Evolutionary conservation across 768 basidiomycete species (phyloP), one percentile per base, ranked within the genome.

Genomic region (Lentinula sp.): DNA sequence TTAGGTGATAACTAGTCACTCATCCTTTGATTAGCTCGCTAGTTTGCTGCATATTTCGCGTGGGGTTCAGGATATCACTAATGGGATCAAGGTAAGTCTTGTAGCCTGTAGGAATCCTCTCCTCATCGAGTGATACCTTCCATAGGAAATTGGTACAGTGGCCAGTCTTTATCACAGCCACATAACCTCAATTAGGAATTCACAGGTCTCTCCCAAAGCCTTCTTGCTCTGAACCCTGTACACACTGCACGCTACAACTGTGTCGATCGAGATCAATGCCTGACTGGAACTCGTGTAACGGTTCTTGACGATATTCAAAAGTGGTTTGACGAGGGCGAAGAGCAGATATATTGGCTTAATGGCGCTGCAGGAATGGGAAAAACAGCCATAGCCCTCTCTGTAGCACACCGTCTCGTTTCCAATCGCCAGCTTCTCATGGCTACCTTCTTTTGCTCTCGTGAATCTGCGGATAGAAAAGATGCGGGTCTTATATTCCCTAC

Each of bases 361-460:
- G 64, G 63, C 8, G 41, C 60, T 20, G 63, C 63, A 32, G 64
- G 64, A 6, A 64, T 42, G 20, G 64, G 64, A 16, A 65, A 65
- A 55, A 57, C 64, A 23, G 59, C 59, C 7, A 61, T 65, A n/a
- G 59, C 64, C 8, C 42, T 61, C 41, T 50, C 64, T 8, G 7
- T 65, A 13, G 41, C 63, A 13, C 51, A 65, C 18, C 60, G 54
- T 16, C 33, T 61, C 8, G 6, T 20, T 9, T 45, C 51, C 9
- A 28, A 61, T n/a, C 18, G 37, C 1, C 45, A 49, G 18, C 54
- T 64, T 9, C 64, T 65, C 15, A 2, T 42, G 20, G 60, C 37
- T 13, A 62, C 23, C 6, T 65, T 63, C 61, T 65, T 65, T 48
- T 65, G 59, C 43, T 56, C 58, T 33, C 59, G 62, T 4, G 50